phyloP scores from a whole-genome alignment of 495 filamentous ascomycete genomes.

The Cercophora scortea region DNA sequence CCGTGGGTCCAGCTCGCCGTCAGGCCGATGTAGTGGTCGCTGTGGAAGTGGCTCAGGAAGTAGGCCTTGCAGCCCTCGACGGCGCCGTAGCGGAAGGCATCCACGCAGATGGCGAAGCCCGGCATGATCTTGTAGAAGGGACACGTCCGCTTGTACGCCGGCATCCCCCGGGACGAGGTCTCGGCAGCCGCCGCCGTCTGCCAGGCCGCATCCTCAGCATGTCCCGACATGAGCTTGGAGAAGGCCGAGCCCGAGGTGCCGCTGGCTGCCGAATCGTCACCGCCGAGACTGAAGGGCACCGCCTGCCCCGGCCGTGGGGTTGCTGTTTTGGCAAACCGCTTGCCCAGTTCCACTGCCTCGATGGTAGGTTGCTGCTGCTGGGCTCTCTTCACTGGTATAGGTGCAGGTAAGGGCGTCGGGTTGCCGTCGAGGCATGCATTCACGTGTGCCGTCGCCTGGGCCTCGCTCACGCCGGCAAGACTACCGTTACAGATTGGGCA shows the following conservation, averaged over 20 bases:
- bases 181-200: constrained; percentile 75
- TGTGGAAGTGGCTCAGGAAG: constrained; percentile 97
- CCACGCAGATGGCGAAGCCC: constrained; percentile 84
- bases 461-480: constrained; percentile 51
- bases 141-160: constrained; percentile 80
- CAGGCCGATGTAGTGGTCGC: constrained; percentile 91
- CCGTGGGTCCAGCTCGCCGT: constrained; percentile 85
- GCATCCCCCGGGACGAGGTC: constrained; percentile 72
- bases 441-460: constrained; percentile 65
- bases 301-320: constrained; percentile 68
- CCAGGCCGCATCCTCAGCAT: constrained; percentile 89
- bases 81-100: constrained; percentile 92
- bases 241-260: constrained; percentile 59
- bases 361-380: not conserved
- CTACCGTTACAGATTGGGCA: constrained; percentile 73
- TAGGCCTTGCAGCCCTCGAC: constrained; percentile 90
- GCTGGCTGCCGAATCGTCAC: not conserved
- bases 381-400: constrained; percentile 6
- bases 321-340: constrained; percentile 56
- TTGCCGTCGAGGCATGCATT: constrained; percentile 90
- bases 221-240: constrained; percentile 81
- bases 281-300: constrained; percentile 57
- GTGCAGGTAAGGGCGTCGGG: constrained; percentile 39
- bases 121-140: constrained; percentile 98
- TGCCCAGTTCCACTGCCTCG: constrained; percentile 34